Base-by-base conservation (phyloP, 148 eudicot genomes). In the Linanthus parryae region DNA sequence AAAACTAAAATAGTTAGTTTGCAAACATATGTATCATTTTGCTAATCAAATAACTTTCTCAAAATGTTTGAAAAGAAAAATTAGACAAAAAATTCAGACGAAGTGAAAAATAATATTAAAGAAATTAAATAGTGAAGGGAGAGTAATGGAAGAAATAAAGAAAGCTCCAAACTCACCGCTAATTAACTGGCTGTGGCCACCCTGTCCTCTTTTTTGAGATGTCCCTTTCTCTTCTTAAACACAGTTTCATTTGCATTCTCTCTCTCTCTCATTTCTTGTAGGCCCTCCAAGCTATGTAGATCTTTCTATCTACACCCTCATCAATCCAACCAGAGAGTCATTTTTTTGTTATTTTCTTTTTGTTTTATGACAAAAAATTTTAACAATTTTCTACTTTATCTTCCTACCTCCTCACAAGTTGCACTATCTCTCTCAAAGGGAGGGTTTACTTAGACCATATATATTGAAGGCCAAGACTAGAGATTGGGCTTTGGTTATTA, bases 201-300 rank as follows among this genome's bases (percentile, higher is more conserved):
- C 49, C 66, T 53, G 66, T 33, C 59, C 47, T 45, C 34, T 47
- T 26, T 38, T 23, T 54, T 13, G 60, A 23, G 35, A 45, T 28
- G 67, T 63, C 67, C 18, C 30, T 63, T 54, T 63, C 67, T 15
- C 54, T 19, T 54, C 59, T 43, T 62, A 45, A 54, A 53, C 67
- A 14, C 67, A n/a, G n/a, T n/a, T n/a, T n/a, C n/a, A n/a, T 35
- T 42, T 4, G 30, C n/a, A 4, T 17, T 13, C 13, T 35, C 0
- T 33, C 41, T 21, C 50, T 35, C 48, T 42, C 36, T 48, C 53
- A 27, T 35, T 37, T 22, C 29, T 6, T 46, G 60, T 63, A 38
- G 52, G 54, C 59, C 59, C 58, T 36, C 52, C 23, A 62, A 62
- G 44, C 74, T 75, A 64, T 70, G 69, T 80, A 75, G 71, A 77